Evolutionary conservation across 2,329 filamentous ascomycete genomes (phyloP).

Genomic region (Aureobasidium sp.): DNA sequence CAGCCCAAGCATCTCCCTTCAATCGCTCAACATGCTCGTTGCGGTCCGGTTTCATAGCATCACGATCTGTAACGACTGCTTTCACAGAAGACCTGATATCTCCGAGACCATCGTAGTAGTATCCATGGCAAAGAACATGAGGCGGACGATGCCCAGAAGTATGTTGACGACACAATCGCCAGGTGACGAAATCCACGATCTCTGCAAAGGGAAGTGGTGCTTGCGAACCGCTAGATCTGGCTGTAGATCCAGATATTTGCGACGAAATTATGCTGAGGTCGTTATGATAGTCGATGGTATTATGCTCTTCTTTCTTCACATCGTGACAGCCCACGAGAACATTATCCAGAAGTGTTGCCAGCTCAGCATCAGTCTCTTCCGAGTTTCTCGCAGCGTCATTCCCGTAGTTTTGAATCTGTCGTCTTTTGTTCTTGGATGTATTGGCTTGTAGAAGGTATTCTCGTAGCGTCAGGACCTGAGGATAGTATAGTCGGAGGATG

Average conservation of each 20-base stretch:
- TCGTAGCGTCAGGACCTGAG: conserved; percentile 56
- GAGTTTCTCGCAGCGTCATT: conserved; percentile 36
- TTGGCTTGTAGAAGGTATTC: conserved; percentile 64
- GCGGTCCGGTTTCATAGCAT: conserved; percentile 53
- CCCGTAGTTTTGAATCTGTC: conserved; percentile 41
- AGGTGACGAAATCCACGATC: conserved; percentile 51
- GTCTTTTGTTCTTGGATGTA: conserved; percentile 49
- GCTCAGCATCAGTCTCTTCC: conserved; percentile 18
- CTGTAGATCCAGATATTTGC: conserved; percentile 28
- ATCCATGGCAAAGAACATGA: conserved; percentile 80
- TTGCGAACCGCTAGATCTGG: conserved; percentile 21
- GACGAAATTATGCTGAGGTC: conserved; percentile 39
- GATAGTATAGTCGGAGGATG: conserved; percentile 57
- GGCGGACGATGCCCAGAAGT: conserved; percentile 46
- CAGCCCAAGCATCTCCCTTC: conserved; percentile 65
- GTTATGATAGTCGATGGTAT: conserved; percentile 21
- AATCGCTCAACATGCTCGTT: conserved; percentile 65
- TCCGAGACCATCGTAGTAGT: conserved; percentile 42
- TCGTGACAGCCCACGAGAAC: conserved; percentile 54
- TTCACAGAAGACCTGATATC: conserved; percentile 23
- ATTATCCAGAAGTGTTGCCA: conserved; percentile 58
- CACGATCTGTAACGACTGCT: conserved; percentile 49
- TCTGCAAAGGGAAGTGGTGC: not conserved
- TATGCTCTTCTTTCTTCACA: conserved; percentile 33
- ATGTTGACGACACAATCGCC: conserved; percentile 61